Conservation (phyloP, 164 flowering plant species). For the Akebia trifoliata region DNA sequence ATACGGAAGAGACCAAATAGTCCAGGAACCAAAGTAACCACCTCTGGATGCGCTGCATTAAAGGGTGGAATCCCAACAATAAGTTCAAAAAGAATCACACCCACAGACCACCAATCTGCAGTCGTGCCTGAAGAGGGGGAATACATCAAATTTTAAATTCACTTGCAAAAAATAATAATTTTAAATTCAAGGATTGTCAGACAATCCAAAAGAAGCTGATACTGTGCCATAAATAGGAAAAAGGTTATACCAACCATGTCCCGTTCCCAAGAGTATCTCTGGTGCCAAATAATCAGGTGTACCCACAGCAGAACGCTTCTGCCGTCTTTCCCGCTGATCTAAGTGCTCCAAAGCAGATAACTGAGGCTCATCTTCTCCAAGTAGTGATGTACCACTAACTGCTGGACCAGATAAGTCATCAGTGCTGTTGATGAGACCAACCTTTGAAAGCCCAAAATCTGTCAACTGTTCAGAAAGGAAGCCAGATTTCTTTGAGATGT, state of each 20-base stretch:
- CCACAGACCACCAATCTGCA: conserved; percentile 99
- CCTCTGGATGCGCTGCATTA: conserved; percentile 99
- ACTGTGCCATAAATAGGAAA: not conserved
- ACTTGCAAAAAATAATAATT: not conserved
- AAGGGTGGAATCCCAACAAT: conserved; percentile 98
- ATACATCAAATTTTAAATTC: not conserved
- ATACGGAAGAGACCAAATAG: not conserved
- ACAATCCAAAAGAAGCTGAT: no score
- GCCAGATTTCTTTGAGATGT: conserved; percentile 3
- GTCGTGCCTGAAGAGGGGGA: conserved; percentile 58
- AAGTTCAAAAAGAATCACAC: conserved; percentile 89
- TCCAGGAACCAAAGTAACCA: conserved; percentile 22
- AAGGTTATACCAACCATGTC: conserved; percentile 73
- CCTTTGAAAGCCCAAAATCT: conserved; percentile 98
- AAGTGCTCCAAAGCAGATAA: conserved; percentile 43
- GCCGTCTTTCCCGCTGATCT: conserved; percentile 63
- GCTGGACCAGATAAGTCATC: conserved; percentile 99
- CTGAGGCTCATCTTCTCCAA: conserved; percentile 66
- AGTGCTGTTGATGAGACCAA: conserved; percentile 98
- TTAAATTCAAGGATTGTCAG: not conserved
- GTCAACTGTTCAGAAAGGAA: conserved; percentile 63
- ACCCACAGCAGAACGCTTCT: conserved; percentile 97
- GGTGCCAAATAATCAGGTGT: conserved; percentile 99
- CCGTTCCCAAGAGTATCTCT: conserved; percentile 96
- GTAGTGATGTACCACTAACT: conserved; percentile 74